Conservation (phyloP, 192 early-diverging fungal genomes). For the Spizellomyces sp. region DNA sequence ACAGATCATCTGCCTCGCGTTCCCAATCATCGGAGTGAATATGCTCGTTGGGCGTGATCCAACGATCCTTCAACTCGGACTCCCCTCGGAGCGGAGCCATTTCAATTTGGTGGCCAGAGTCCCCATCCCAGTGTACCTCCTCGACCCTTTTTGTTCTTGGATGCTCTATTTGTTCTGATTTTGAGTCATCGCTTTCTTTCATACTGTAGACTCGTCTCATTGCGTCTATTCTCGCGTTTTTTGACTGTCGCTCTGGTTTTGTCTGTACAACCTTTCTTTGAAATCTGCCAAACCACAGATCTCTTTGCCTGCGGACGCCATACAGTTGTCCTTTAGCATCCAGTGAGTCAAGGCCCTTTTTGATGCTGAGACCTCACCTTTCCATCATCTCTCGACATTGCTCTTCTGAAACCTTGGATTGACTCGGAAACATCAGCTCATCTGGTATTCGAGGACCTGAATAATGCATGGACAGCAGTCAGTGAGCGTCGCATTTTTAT, state of each 20-base stretch:
- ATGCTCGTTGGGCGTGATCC: too few relatives aligned
- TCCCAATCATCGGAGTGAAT: slow-evolving; percentile 37
- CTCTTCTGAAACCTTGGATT: slow-evolving; percentile 29
- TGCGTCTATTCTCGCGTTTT: slow-evolving; percentile 8
- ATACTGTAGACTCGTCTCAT: slow-evolving; percentile 14
- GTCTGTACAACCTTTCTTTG: slow-evolving; percentile 2
- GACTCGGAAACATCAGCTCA: slow-evolving; percentile 28
- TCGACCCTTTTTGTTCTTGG: background rate
- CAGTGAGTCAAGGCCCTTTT: background rate
- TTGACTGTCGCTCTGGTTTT: background rate
- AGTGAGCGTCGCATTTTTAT: too few relatives aligned
- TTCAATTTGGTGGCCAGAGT: slow-evolving; percentile 7
- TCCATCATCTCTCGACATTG: slow-evolving; percentile 43
- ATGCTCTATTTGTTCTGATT: slow-evolving; percentile 2
- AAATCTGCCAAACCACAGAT: slow-evolving; percentile 44
- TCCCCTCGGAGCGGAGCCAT: background rate
- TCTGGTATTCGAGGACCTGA: slow-evolving; percentile 10
- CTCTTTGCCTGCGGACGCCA: slow-evolving; percentile 23
- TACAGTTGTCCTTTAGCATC: background rate
- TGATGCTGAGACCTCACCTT: slow-evolving; percentile 13
- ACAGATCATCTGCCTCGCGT: slow-evolving; percentile 42
- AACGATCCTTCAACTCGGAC: too few relatives aligned
- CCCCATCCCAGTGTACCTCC: background rate
- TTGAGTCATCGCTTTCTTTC: slow-evolving; percentile 6
- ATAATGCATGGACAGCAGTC: too few relatives aligned